phyloP scores from a whole-genome alignment of 2,329 filamentous ascomycete genomes.

The Colletotrichum magnum region DNA sequence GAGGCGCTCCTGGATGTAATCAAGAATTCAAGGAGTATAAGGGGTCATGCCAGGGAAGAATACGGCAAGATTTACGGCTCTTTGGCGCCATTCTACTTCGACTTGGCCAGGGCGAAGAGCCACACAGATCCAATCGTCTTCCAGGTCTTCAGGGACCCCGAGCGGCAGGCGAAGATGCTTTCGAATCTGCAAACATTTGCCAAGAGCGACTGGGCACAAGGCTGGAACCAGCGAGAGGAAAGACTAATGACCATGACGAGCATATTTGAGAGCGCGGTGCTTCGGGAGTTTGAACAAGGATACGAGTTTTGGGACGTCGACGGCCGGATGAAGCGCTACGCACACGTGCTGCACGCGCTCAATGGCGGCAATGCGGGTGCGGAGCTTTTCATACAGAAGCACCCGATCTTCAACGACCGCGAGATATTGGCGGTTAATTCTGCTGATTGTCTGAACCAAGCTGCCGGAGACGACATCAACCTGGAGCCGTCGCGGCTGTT shows the following conservation, averaged over 20 bases:
- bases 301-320: conserved; percentile 92
- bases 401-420: conserved; percentile 84
- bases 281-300: conserved; percentile 93
- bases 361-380: conserved; percentile 85
- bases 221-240: conserved; percentile 79
- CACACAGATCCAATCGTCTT: conserved; percentile 89
- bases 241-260: conserved; percentile 81
- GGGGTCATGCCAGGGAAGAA: conserved; percentile 88
- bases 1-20: conserved; percentile 78
- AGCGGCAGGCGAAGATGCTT: conserved; percentile 91
- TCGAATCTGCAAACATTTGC: conserved; percentile 84
- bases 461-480: conserved; percentile 75
- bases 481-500: conserved; percentile 86
- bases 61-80: conserved; percentile 93
- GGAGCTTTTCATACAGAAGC: conserved; percentile 90
- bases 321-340: conserved; percentile 90
- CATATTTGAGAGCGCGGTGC: conserved; percentile 91
- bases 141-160: conserved; percentile 87
- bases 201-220: conserved; percentile 83
- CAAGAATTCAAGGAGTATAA: conserved; percentile 79
- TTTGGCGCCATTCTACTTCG: conserved; percentile 88
- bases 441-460: conserved; percentile 84
- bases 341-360: conserved; percentile 84
- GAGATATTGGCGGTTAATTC: conserved; percentile 77
- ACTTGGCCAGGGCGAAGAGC: conserved; percentile 79